Conservation (phyloP, 441 rosid genomes). For the Francoa sonchifolia region DNA sequence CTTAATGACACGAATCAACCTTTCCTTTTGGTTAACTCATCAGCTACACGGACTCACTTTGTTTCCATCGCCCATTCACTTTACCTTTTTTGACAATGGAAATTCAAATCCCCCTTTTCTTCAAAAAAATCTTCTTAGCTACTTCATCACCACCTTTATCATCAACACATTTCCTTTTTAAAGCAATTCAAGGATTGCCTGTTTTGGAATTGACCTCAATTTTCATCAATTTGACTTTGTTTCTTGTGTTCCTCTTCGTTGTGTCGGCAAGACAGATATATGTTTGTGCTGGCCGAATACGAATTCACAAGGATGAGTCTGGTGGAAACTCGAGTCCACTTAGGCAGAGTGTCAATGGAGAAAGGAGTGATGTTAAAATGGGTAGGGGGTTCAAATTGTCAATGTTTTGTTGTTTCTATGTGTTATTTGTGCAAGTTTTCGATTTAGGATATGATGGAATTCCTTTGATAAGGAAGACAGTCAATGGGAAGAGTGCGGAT, state of each 20-base stretch:
- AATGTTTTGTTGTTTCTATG: constrained; percentile 60
- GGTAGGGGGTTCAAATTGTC: constrained; percentile 56
- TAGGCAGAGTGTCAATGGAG: constrained; percentile 41
- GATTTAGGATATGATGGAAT: constrained; percentile 69
- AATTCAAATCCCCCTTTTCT: constrained; percentile 19
- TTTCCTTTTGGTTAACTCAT: constrained; percentile 19
- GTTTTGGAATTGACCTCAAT: constrained; percentile 60
- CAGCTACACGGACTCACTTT: constrained; percentile 23
- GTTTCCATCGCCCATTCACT: constrained; percentile 9
- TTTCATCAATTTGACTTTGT: constrained; percentile 56
- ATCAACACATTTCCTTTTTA: constrained; percentile 14
- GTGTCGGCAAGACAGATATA: constrained; percentile 57
- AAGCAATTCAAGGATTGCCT: constrained; percentile 38
- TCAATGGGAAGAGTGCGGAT: constrained; percentile 28
- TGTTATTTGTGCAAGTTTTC: constrained; percentile 51
- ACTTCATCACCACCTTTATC: constrained; percentile 5
- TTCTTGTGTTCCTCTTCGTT: constrained; percentile 48
- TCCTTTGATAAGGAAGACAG: constrained; percentile 39
- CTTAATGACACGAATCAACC: constrained; percentile 29
- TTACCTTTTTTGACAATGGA: constrained; percentile 32
- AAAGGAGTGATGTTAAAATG: constrained; percentile 27
- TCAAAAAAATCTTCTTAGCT: constrained; percentile 23
- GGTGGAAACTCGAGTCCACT: constrained; percentile 30
- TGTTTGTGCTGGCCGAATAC: constrained; percentile 48
- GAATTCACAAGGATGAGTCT: constrained; percentile 59